Evolutionary conservation across 192 early-diverging fungal species (phyloP), one percentile per base, ranked within the genome.

Genomic region (Umbelopsis ramanniana): DNA sequence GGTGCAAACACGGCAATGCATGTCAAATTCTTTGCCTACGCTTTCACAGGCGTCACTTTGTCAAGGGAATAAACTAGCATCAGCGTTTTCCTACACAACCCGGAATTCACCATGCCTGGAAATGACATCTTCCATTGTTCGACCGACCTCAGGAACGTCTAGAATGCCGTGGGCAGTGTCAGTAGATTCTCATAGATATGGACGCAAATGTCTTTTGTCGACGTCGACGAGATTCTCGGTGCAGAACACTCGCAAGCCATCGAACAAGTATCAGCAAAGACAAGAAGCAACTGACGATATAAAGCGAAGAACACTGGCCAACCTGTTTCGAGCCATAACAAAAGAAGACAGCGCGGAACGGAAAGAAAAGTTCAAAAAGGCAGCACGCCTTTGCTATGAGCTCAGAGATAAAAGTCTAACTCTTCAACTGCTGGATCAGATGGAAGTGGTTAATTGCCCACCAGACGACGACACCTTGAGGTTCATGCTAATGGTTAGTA

Each of bases 371-470:
- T 19, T 63, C 6, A 63, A 1, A 14, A 35, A 63, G 17, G 33
- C 26, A 17, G 29, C 33, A 29, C 26, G 24, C n/a, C 33, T 63
- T 19, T 63, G 26, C n/a, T 29, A 29, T 17, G 57, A 63, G 17
- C 15, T 63, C 26, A 35, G 19, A 37, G 57, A 63, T 63, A 38
- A 35, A n/a, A 11, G 26, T 37, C 17, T 63, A 26, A 29, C 12
- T 17, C 26, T 63, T 37, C 57, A 63, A 26, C 57, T 63, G 57
- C 57, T 63, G 57, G 57, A 63, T 63, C 57, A 63, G 57, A 63
- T 63, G 57, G 29, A 63, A 37, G 33, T 7, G 10, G 37, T 17
- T 19, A 22, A 63, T 3, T 63, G 33, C 15, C 26, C 6, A 63
- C 26, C 33, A 0, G 57, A 63, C 26, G 33, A 37, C 11, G 26